These are phyloP conservation scores for Globisporangium yorkense DNA, from an alignment of 352 stramenopile species.

Conservation along the genomic window DNA sequence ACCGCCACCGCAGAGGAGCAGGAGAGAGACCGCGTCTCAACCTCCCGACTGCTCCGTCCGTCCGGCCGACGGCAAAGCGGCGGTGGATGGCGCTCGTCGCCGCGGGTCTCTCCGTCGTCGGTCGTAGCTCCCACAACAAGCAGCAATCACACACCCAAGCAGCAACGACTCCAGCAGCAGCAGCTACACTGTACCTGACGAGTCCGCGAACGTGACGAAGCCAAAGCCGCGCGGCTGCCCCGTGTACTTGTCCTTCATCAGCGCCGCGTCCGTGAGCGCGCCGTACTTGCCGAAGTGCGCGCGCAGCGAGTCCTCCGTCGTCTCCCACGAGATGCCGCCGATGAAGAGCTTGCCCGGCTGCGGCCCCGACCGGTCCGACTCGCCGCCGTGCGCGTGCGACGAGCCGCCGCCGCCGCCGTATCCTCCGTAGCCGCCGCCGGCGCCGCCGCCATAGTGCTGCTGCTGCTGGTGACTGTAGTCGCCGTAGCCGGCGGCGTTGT, in stretches of 20 bases:
- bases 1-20: not conserved
- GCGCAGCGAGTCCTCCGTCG: conserved; percentile 88
- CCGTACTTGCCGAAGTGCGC: conserved; percentile 89
- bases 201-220: conserved; percentile 92
- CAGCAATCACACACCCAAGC: not conserved
- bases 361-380: conserved; percentile 10
- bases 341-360: conserved; percentile 88
- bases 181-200: conserved; percentile 46
- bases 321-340: conserved; percentile 89
- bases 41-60: conserved; percentile 2
- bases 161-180: conserved; percentile 1
- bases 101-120: not conserved
- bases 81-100: not conserved
- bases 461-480: conserved; percentile 17
- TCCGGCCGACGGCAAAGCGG: too few species aligned
- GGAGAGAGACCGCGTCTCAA: conserved; percentile 10
- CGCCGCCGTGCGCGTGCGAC: not conserved
- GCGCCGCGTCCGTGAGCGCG: conserved; percentile 72
- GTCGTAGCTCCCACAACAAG: not conserved
- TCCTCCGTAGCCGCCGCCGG: conserved; percentile 8
- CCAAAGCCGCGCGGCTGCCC: conserved; percentile 89
- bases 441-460: conserved; percentile 4
- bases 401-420: conserved; percentile 7
- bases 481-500: conserved; percentile 25
- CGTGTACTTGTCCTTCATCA: conserved; percentile 94